Evolutionary conservation across 495 filamentous ascomycete genomes (phyloP).

Genomic region (Cladorrhinum samala): DNA sequence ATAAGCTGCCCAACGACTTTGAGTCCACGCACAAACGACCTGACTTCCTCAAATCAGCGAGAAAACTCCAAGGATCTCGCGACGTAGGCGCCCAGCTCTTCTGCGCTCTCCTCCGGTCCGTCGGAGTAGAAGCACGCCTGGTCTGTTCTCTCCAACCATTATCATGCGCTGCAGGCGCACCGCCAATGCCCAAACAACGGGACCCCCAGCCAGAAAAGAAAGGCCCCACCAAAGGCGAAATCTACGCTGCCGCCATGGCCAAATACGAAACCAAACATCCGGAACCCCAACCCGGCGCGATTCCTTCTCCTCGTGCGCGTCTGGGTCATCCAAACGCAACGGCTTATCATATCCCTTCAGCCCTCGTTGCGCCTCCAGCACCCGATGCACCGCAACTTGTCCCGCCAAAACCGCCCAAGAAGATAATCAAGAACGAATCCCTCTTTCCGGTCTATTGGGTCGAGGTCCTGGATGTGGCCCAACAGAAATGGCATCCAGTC

Average conservation of each 20-base stretch:
- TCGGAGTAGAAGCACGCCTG: conserved; percentile 74
- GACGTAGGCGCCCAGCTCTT: conserved; percentile 89
- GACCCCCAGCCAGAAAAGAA: conserved; percentile 24
- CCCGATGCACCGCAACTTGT: neutral
- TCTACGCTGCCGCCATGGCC: conserved; percentile 27
- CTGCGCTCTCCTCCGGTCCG: conserved; percentile 73
- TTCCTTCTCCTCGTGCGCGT: conserved; percentile 27
- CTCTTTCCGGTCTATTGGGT: conserved; percentile 86
- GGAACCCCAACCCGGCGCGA: conserved; percentile 9
- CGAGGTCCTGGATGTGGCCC: conserved; percentile 75
- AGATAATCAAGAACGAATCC: conserved; percentile 49
- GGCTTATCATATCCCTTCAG: conserved; percentile 30
- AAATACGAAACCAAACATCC: conserved; percentile 24
- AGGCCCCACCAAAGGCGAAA: conserved; percentile 22
- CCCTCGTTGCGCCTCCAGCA: conserved; percentile 14
- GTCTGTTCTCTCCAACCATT: conserved; percentile 89
- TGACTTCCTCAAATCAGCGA: conserved; percentile 67
- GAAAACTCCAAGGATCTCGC: conserved; percentile 64
- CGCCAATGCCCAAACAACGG: conserved; percentile 41
- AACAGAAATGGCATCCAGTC: conserved; percentile 85
- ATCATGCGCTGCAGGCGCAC: conserved; percentile 56
- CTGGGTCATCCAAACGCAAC: conserved; percentile 40
- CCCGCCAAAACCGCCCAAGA: conserved; percentile 29
- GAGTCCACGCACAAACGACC: conserved; percentile 50
- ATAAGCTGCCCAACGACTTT: conserved; percentile 47